Base-by-base conservation (phyloP, 106 monocot genomes). In the Posidonia australis region DNA sequence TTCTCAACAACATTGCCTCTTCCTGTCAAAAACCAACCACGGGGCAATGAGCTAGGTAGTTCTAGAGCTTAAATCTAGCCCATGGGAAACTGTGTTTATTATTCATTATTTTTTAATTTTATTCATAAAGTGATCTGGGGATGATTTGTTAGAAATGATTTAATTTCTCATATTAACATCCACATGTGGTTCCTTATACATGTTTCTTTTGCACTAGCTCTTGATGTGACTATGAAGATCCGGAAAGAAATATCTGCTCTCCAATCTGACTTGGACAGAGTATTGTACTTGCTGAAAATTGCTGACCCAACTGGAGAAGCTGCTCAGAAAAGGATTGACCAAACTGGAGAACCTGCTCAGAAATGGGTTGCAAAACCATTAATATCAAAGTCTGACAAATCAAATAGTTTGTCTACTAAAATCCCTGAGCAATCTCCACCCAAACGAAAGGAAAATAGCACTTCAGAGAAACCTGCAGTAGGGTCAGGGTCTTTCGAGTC, bases 301-400 rank as follows among this genome's bases (percentile, higher is more conserved):
- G 98, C 98, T 19, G 98, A 98, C 66, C 98, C 98, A 54, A 81
- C 61, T 57, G 98, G 98, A 46, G 90, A 91, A 63, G 87, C 98
- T 49, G 69, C 82, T 63, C 65, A 63, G 47, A 98, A 78, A 79
- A 87, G 90, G 73, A n/a, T n/a, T 19, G 98, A 98, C 66, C 98
- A 90, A 54, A 81, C 61, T 57, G 98, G 98, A 46, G 90, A 91
- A 63, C 84, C 98, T 49, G 69, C 82, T 63, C 65, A 63, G 47
- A 98, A 78, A 79, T 84, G 90, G 73, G 77, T 77, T 58, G 52
- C 19, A 36, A 81, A 74, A 55, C 23, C 61, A 32, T 49, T 67
- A 68, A 30, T 29, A 23, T 65, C 63, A 1, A 75, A 78, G 66
- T 23, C 59, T 10, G 19, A 20, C 51, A 18, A 51, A 66, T n/a